Evolutionary conservation across 805 yeast species (phyloP).

Genomic region (Jamesozyma jinghongensis): DNA sequence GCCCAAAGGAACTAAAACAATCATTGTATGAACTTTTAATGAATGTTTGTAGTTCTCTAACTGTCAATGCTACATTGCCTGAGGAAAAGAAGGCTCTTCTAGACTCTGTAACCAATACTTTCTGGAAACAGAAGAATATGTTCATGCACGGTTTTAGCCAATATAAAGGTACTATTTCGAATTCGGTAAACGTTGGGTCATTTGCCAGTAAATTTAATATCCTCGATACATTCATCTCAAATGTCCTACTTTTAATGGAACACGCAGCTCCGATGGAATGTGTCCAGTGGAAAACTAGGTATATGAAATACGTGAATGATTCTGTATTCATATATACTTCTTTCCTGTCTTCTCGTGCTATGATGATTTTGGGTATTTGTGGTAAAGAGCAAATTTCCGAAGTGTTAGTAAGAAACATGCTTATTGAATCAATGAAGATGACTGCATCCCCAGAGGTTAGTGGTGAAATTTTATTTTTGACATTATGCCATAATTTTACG

Average conservation of each 20-base stretch:
- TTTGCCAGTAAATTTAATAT: constrained; percentile 33
- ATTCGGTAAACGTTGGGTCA: constrained; percentile 30
- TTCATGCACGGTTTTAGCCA: constrained; percentile 64
- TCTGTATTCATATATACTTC: constrained; percentile 50
- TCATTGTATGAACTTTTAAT: constrained; percentile 52
- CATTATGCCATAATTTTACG: constrained; percentile 33
- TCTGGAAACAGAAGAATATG: constrained; percentile 53
- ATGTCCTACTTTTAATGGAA: constrained; percentile 44
- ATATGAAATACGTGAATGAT: constrained; percentile 55
- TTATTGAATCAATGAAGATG: constrained; percentile 29
- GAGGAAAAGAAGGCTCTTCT: constrained; percentile 34
- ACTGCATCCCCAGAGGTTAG: constrained; percentile 28
- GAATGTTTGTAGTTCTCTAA: constrained; percentile 61
- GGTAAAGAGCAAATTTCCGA: constrained; percentile 57
- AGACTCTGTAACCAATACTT: constrained; percentile 34
- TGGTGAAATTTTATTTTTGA: constrained; percentile 24
- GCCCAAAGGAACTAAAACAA: constrained; percentile 46
- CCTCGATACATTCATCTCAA: constrained; percentile 52
- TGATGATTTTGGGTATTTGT: constrained; percentile 60
- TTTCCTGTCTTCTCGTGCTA: constrained; percentile 56
- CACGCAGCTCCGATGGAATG: constrained; percentile 38
- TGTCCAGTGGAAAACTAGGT: constrained; percentile 51
- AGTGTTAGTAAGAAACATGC: constrained; percentile 32
- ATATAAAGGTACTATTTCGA: constrained; percentile 34
- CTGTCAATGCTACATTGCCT: constrained; percentile 46